Evolutionary conservation across 169 alveolate species (phyloP).

Genomic region (Eimeria tenella): DNA sequence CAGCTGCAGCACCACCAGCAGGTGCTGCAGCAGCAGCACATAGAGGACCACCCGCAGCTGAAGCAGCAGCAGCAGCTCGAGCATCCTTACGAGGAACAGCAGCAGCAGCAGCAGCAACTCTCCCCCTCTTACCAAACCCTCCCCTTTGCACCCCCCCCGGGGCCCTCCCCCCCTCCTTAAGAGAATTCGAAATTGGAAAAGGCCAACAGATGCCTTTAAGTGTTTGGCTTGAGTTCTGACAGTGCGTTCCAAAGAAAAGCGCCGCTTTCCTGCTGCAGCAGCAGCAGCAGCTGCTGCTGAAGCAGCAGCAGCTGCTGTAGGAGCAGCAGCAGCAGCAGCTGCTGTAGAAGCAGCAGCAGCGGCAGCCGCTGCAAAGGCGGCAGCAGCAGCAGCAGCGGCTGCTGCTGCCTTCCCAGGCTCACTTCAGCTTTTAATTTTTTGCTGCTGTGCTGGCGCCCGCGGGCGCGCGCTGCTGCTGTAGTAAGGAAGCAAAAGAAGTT

Average conservation of each 20-base stretch:
- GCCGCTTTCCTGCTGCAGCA: not conserved
- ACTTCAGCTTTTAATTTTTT: no score
- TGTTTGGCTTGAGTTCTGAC: no score
- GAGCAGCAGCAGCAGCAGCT: not conserved
- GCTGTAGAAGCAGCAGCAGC: not conserved
- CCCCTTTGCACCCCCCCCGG: slow-evolving; percentile 59
- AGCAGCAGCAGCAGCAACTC: slow-evolving; percentile 5
- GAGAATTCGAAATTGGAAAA: not conserved
- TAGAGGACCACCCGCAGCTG: slow-evolving; percentile 47
- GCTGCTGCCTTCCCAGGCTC: no score
- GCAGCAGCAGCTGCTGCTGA: not conserved
- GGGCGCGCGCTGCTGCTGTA: no score
- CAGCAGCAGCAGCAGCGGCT: no score
- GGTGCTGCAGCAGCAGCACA: slow-evolving; percentile 33
- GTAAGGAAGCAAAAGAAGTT: no score
- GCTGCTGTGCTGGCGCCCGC: no score
- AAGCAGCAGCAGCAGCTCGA: slow-evolving; percentile 59
- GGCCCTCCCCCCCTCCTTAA: not conserved
- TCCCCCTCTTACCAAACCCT: slow-evolving; percentile 46
- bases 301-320: not conserved
- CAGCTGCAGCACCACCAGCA: slow-evolving; percentile 61
- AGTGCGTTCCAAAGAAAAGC: not conserved
- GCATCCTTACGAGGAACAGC: slow-evolving; percentile 35
- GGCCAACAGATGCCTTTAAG: no score
- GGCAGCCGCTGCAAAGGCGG: no score